Percentiles rank a stretch among this genome's conserved stretches.
Conservation (phyloP, 257 asterid species). For the Ligustrum vulgare region DNA sequence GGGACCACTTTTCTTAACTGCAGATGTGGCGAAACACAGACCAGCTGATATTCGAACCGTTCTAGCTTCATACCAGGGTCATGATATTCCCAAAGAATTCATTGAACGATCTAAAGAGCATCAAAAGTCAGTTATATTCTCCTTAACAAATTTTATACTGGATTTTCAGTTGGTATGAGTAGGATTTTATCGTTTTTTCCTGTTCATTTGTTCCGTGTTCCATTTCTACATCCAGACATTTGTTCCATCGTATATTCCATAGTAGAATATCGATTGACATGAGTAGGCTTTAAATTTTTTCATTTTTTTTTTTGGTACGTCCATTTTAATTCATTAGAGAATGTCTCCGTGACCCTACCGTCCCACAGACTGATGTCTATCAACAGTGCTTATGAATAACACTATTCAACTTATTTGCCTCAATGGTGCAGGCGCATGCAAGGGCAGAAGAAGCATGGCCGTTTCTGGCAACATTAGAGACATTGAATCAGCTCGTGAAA, state of each 20-base stretch:
- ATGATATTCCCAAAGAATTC: conserved; percentile 83
- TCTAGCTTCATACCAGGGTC: conserved; percentile 79
- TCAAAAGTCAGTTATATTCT: conserved; percentile 47
- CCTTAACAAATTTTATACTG: background rate
- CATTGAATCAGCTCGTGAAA: background rate
- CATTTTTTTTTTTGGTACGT: too few species aligned
- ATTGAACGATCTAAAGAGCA: conserved; percentile 75
- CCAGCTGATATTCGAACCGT: conserved; percentile 79
- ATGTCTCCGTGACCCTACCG: too few species aligned
- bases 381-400: too few species aligned
- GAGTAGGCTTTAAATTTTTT: too few species aligned
- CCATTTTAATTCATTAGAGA: too few species aligned
- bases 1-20: conserved; percentile 25
- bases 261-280: too few species aligned
- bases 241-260: too few species aligned
- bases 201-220: too few species aligned
- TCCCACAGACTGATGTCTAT: too few species aligned
- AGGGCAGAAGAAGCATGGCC: conserved; percentile 63
- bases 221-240: too few species aligned
- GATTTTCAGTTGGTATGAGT: background rate
- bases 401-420: background rate
- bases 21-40: conserved; percentile 76
- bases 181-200: too few species aligned
- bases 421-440: conserved; percentile 60
- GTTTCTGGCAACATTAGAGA: conserved; percentile 53